Evolutionary conservation across 176 grass and related monocot genomes (phyloP), one percentile per base, ranked within the genome.

Genomic region (Ensete ventricosum): DNA sequence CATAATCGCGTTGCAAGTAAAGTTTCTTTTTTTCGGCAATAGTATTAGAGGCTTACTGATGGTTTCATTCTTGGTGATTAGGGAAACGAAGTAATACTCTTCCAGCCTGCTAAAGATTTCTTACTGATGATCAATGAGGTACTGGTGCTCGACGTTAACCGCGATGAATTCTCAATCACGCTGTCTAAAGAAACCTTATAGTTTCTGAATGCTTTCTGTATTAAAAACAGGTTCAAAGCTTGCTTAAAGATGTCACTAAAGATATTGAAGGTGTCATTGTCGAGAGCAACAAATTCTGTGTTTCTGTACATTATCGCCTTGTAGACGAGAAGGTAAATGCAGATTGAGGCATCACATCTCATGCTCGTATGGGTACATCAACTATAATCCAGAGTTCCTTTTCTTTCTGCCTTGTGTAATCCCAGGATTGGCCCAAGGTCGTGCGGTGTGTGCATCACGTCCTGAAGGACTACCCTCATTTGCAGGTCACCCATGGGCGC

Each of bases 201-300:
- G 34, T 43, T 43, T 43, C 34, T 43, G 34, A 43, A 43, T 43
- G 34, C 4, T 43, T 43, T 43, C 5, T 43, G 34, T 43, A 43
- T 43, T 43, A 43, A 43, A 43, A 43, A 43, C 34, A 43, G 34
- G 34, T 43, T 43, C 34, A 43, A 43, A 43, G 4, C 34, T 73
- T 26, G 9, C 11, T 57, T 71, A 50, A 11, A 19, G 26, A n/a
- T 73, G 82, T 75, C 59, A 85, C 73, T 1, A 87, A 81, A 49
- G 81, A 71, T 78, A 94, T 99, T 59, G 51, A 80, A 21, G 95
- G 95, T 9, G 91, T 84, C 0, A 85, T 63, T 9, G 82, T 99
- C 17, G 95, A 99, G 84, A 89, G 94, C 69, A 99, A 99, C 80
- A 94, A 99, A 29, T 94, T 99, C 26, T 94, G 95, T 76, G 83